A percentile compares a stretch with the other conserved stretches of the same genome.
Evolutionary conservation across 1,284 basidiomycete genomes (phyloP).

Genomic region (Papiliotrema laurentii): DNA sequence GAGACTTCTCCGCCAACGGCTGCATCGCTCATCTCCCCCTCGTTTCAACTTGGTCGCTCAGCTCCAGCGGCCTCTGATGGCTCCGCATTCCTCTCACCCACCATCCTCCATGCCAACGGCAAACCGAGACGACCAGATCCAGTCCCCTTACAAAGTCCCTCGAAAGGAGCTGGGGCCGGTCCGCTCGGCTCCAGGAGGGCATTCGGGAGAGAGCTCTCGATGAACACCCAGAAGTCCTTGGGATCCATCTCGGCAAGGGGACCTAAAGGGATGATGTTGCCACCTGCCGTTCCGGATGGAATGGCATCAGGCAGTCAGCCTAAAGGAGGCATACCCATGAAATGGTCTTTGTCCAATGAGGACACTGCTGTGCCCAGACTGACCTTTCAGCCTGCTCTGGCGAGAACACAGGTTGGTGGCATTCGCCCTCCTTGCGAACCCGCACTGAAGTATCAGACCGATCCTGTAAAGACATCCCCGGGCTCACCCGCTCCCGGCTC

Average conservation of each 20-base stretch:
- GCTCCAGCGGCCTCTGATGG: slow-evolving; percentile 6
- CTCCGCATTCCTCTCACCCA: slow-evolving; percentile 19
- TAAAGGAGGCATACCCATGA: slow-evolving; percentile 29
- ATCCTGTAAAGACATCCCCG: slow-evolving; percentile 13
- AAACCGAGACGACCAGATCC: slow-evolving; percentile 30
- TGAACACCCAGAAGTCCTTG: slow-evolving; percentile 17
- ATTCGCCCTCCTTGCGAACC: not conserved
- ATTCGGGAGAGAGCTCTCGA: slow-evolving; percentile 39
- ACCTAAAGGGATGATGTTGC: slow-evolving; percentile 35
- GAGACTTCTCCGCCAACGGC: slow-evolving; percentile 19
- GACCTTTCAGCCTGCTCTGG: slow-evolving; percentile 22
- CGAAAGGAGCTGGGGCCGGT: slow-evolving; percentile 3
- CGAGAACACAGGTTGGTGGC: slow-evolving; percentile 29
- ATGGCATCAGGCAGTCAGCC: slow-evolving; percentile 8
- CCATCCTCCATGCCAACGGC: slow-evolving; percentile 16
- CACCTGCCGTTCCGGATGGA: slow-evolving; percentile 31
- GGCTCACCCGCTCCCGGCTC: slow-evolving; percentile 2
- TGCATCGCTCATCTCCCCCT: slow-evolving; percentile 15
- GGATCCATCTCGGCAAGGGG: slow-evolving; percentile 10
- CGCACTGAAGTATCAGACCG: slow-evolving; percentile 20
- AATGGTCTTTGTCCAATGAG: slow-evolving; percentile 36
- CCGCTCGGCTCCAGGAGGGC: slow-evolving; percentile 11
- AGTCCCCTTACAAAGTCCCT: slow-evolving; percentile 20
- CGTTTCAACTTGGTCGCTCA: not conserved
- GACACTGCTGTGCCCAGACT: slow-evolving; percentile 25